Percentiles rank a stretch among this genome's conserved stretches.
Evolutionary conservation across 768 basidiomycete species (phyloP).

Genomic region (Cystofilobasidium ferigula): DNA sequence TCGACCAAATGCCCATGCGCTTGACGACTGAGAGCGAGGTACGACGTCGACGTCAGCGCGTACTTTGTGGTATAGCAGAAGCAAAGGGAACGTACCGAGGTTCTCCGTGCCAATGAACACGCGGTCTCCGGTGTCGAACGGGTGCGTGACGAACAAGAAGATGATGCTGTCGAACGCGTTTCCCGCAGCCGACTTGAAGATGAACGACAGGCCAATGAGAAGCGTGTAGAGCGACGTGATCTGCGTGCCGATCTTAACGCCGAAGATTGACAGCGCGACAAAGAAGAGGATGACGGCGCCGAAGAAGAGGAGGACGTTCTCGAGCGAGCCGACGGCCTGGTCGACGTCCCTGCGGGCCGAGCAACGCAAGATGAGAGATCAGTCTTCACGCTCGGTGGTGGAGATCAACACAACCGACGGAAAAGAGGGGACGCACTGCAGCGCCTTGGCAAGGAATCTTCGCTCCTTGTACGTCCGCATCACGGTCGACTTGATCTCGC

Average conservation of each 20-base stretch:
- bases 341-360: constrained; percentile 46
- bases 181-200: constrained; percentile 65
- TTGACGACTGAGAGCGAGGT: constrained; percentile 64
- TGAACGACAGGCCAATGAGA: constrained; percentile 62
- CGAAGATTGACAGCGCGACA: constrained; percentile 59
- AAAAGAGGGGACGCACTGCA: constrained; percentile 41
- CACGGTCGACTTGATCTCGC: constrained; percentile 61
- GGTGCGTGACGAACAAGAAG: constrained; percentile 68
- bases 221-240: constrained; percentile 53
- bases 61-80: not conserved
- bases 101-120: constrained; percentile 54
- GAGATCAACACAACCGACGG: not conserved
- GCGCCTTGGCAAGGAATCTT: constrained; percentile 59
- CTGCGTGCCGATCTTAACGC: constrained; percentile 49
- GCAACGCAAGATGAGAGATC: not conserved
- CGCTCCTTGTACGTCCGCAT: constrained; percentile 68
- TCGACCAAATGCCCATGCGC: constrained; percentile 69
- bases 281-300: constrained; percentile 59
- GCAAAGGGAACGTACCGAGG: not conserved
- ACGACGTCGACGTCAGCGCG: constrained; percentile 34
- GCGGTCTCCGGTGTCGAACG: constrained; percentile 69
- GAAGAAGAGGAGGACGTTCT: constrained; percentile 54
- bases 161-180: constrained; percentile 67
- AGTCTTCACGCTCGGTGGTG: not conserved
- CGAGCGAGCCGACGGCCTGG: constrained; percentile 54